A percentile compares a stretch with the other conserved stretches of the same genome.
These are phyloP conservation scores for Crithidia fasciculata DNA, from an alignment of 208 protist species.

Conservation along the genomic window DNA sequence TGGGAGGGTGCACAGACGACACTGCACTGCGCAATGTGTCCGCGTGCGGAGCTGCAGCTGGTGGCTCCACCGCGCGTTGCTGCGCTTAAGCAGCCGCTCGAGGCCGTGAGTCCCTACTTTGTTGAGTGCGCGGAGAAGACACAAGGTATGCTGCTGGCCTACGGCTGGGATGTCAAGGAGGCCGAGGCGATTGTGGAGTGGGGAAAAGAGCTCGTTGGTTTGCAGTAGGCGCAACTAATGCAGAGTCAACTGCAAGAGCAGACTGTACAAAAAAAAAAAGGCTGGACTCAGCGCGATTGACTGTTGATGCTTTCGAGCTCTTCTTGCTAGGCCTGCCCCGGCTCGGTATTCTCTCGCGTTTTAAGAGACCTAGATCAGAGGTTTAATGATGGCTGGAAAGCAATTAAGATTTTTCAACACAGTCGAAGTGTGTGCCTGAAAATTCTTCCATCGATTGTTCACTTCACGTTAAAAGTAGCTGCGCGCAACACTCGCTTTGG, in stretches of 20 bases:
- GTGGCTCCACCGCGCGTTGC: constrained; percentile 36
- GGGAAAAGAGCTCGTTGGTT: constrained; percentile 63
- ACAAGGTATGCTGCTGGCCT: constrained; percentile 53
- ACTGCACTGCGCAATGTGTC: constrained; percentile 87
- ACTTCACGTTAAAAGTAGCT: no score
- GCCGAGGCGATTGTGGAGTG: constrained; percentile 70
- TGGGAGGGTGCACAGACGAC: constrained; percentile 59
- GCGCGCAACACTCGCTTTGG: no score
- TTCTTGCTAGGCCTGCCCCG: no score
- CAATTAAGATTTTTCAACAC: no score
- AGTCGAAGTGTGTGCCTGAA: no score
- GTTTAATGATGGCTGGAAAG: no score
- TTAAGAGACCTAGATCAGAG: no score
- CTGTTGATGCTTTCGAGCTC: no score
- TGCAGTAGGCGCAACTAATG: constrained; percentile 11
- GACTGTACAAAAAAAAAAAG: neutral
- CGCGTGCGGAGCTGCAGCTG: constrained; percentile 71
- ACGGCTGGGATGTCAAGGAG: constrained; percentile 83
- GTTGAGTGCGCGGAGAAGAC: constrained; percentile 85
- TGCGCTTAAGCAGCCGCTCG: constrained; percentile 8
- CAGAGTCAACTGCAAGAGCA: neutral
- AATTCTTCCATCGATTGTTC: no score
- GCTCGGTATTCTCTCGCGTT: no score
- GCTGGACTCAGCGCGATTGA: no score
- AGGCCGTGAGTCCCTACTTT: constrained; percentile 81